Percentiles rank a stretch among this genome's conserved stretches.
Evolutionary conservation across 805 yeast species (phyloP).

Genomic region (Priceomyces melissophilus): DNA sequence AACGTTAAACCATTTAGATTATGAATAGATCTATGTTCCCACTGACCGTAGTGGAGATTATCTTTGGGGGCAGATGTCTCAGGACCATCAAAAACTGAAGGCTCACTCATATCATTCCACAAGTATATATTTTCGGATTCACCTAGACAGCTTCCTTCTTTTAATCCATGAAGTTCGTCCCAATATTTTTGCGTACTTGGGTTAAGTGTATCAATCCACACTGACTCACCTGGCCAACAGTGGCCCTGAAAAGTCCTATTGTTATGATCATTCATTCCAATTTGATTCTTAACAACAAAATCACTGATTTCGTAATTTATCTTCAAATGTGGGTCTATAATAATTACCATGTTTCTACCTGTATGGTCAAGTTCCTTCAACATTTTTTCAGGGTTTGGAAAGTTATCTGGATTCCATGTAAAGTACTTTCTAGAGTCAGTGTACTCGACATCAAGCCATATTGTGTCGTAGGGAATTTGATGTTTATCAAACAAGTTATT

Average conservation of each 20-base stretch:
- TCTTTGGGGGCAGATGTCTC: constrained; percentile 90
- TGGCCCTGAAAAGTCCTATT: constrained; percentile 69
- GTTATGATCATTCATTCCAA: constrained; percentile 45
- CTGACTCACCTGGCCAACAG: constrained; percentile 97
- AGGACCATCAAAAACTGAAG: constrained; percentile 92
- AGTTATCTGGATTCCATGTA: constrained; percentile 77
- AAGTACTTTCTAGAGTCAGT: constrained; percentile 83
- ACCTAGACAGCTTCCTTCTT: constrained; percentile 35
- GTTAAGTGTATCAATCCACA: constrained; percentile 87
- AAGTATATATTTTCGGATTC: constrained; percentile 66
- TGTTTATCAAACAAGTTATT: constrained; percentile 65
- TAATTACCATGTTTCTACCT: constrained; percentile 77
- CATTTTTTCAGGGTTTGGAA: constrained; percentile 75
- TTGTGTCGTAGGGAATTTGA: constrained; percentile 80
- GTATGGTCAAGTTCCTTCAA: constrained; percentile 59
- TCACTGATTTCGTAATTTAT: constrained; percentile 64
- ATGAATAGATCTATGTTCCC: constrained; percentile 91
- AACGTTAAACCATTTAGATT: constrained; percentile 77
- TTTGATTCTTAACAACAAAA: constrained; percentile 34
- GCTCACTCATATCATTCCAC: constrained; percentile 99
- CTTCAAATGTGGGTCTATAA: constrained; percentile 91
- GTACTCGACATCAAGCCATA: constrained; percentile 95
- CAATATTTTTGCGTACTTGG: constrained; percentile 61
- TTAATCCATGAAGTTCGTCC: constrained; percentile 50
- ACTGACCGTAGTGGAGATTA: constrained; percentile 67